These are phyloP conservation scores for Kwoniella sp. DNA, from an alignment of 768 basidiomycete species.

Conservation along the genomic window DNA sequence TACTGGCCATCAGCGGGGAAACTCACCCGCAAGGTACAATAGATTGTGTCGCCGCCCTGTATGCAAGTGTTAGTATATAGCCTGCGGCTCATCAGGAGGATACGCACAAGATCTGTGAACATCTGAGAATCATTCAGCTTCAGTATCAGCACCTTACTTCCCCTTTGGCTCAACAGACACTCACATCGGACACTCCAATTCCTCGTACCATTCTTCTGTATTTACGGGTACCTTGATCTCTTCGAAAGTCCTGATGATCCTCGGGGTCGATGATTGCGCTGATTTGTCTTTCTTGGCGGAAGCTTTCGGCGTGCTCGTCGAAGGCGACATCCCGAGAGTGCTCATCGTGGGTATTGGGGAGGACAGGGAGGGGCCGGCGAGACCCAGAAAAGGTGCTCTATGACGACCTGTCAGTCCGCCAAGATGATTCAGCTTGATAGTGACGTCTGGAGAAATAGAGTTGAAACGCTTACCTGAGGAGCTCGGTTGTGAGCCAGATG, in stretches of 20 bases:
- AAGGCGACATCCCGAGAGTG: background rate
- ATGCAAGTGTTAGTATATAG: background rate
- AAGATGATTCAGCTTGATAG: too few relatives aligned
- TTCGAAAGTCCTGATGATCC: conserved; percentile 44
- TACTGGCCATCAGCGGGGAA: too few relatives aligned
- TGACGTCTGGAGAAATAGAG: background rate
- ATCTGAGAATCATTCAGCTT: too few relatives aligned
- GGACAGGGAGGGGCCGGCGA: conserved; percentile 11
- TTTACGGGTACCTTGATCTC: conserved; percentile 42
- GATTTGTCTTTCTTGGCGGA: conserved; percentile 13
- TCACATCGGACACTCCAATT: conserved; percentile 50
- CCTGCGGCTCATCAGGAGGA: background rate
- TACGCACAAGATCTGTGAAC: conserved; percentile 45
- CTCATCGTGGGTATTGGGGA: conserved; percentile 15
- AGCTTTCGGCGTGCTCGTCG: background rate
- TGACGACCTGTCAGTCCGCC: background rate
- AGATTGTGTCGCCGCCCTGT: conserved; percentile 40
- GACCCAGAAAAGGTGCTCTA: conserved; percentile 11
- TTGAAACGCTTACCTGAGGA: background rate
- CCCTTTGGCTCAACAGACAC: conserved; percentile 12
- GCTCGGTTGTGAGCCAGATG: background rate
- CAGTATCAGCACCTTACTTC: too few relatives aligned
- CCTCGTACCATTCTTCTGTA: conserved; percentile 49
- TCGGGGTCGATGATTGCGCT: conserved; percentile 8
- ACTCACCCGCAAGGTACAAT: conserved; percentile 50